phyloP scores from a whole-genome alignment of 306 rosid species.

The Mucuna pruriens region DNA sequence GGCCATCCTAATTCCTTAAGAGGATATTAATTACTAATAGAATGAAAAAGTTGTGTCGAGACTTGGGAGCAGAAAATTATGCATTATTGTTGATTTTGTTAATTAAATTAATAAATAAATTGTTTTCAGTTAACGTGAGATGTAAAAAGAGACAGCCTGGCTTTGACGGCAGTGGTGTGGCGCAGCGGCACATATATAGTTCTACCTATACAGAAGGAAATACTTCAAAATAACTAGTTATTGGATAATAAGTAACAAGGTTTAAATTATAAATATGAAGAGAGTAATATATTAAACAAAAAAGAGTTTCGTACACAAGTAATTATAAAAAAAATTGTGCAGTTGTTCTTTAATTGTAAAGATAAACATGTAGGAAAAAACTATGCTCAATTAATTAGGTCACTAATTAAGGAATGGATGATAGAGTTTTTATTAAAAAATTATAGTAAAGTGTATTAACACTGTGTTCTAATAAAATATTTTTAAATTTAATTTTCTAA shows the following conservation, averaged over 20 bases:
- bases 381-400: too few species aligned
- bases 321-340: too few species aligned
- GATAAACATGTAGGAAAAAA: too few species aligned
- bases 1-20: neutral
- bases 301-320: too few species aligned
- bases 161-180: slow-evolving; percentile 36
- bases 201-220: neutral
- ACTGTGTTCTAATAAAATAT: too few species aligned
- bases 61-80: slow-evolving; percentile 7
- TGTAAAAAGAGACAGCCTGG: slow-evolving; percentile 34
- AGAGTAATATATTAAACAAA: too few species aligned
- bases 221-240: neutral
- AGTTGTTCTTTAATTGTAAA: too few species aligned
- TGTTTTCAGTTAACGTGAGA: slow-evolving; percentile 2
- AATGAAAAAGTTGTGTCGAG: slow-evolving; percentile 7
- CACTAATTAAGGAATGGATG: too few species aligned
- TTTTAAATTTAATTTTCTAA: too few species aligned
- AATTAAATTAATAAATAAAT: neutral
- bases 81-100: neutral
- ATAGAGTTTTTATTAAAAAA: too few species aligned
- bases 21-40: slow-evolving; percentile 13
- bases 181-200: slow-evolving; percentile 16
- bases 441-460: too few species aligned
- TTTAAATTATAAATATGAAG: too few species aligned
- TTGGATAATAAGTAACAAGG: neutral